Base-by-base conservation (phyloP, 2,329 filamentous ascomycete genomes). In the Ilyonectria destructans region DNA sequence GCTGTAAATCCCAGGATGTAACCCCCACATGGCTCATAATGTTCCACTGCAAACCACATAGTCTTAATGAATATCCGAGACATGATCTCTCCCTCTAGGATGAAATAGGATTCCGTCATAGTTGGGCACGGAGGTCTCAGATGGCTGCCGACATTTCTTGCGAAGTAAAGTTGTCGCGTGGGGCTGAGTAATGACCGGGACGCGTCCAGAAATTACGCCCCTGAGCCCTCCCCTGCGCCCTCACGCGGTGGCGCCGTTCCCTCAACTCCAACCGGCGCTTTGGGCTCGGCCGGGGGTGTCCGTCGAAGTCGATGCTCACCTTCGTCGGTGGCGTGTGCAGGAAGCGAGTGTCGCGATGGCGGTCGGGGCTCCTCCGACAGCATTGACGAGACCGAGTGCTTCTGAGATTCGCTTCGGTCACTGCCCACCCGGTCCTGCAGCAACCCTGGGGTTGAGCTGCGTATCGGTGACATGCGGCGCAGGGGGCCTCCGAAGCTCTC, bases 321-420 rank as follows among this genome's bases (percentile, higher is more conserved):
- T n/a, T 73, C 72, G 4, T 71, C 68, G 17, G 43, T 45, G 13
- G 58, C 43, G 33, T 51, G 72, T 49, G 60, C 45, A 15, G 70
- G 60, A 6, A 63, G 56, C 29, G 65, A 67, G 51, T 73, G 69
- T 29, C 63, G 71, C 15, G 68, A 61, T 21, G 55, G 19, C 8
- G 69, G 58, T 21, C 67, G 67, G 15, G 71, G 73, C 19, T 76
- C 75, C 48, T 74, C 74, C 19, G 75, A 79, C 4, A 81, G 67
- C 62, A 82, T 72, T 10, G 79, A 78, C 26, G 79, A 80, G 23
- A 82, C 79, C 15, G 80, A 77, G 31, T 80, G 80, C 61, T 77
- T 80, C 43, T 75, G 76, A 15, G 70, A 63, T 63, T 81, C 80
- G 45, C 69, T 71, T 12, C 71, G 71, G 58, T 78, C 78, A 58